Base-by-base conservation (phyloP, 164 flowering plant species). In the Euptelea pleiosperma region DNA sequence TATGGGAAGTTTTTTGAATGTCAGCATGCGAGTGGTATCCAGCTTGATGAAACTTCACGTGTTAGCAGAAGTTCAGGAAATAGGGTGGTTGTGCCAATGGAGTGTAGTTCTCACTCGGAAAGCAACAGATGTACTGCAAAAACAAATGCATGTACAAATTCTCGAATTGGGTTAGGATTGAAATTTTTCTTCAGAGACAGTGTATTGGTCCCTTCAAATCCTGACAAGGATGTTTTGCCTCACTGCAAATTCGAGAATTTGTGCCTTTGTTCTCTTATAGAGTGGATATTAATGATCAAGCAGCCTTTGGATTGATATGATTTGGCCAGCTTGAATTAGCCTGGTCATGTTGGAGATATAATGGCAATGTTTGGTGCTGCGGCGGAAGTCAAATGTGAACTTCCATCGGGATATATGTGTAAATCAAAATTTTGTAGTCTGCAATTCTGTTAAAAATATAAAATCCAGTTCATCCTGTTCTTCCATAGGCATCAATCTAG, bases 181-280 rank as follows among this genome's bases (percentile, higher is more conserved):
- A 70, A 68, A 31, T 86, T 83, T 64, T 56, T 77, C 31, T 80
- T 74, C 80, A 81, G 80, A 74, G 79, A 93, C 65, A 80, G 82
- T 57, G 80, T 84, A 2, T 67, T 90, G 70, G 71, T 78, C 57
- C 56, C 77, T 37, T 42, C 73, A 69, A 80, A 79, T 56, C 51
- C 68, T 36, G 74, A 62, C 54, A 63, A 58, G 43, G 87, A 81
- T 59, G 67, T 61, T 57, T 58, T 71, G 46, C 65, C 75, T 61
- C 96, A 87, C 64, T 86, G 94, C 77, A 86, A 79, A 78, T 77
- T 77, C 41, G 80, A 78, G 71, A 74, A 61, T 28, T 67, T 89
- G 63, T 89, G 97, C 79, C 87, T 92, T 69, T 80, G 84, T 63
- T 71, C 84, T 65, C 78, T 87, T 67, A 74, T 78, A 62, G 81